phyloP scores from a whole-genome alignment of 164 flowering plant species.

The Saururus chinensis region DNA sequence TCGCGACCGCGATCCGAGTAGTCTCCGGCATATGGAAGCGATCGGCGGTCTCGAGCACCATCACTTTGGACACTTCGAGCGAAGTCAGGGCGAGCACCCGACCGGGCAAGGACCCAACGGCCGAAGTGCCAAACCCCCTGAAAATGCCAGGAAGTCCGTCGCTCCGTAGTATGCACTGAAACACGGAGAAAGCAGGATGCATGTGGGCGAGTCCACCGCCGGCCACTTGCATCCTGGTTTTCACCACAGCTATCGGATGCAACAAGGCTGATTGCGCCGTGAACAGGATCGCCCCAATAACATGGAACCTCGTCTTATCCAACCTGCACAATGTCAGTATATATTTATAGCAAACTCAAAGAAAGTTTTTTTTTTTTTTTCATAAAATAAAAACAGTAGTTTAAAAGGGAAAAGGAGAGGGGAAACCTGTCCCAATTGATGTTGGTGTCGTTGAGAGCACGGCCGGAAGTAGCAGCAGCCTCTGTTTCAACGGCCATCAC shows the following conservation, averaged over 20 bases:
- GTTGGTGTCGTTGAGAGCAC: slow-evolving; percentile 60
- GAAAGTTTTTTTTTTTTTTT: no score
- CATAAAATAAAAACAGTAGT: no score
- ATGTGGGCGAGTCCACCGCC: slow-evolving; percentile 35
- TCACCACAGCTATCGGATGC: slow-evolving; percentile 69
- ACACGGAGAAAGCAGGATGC: slow-evolving; percentile 40
- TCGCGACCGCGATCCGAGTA: slow-evolving; percentile 58
- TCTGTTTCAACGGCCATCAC: slow-evolving; percentile 48
- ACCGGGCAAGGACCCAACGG: slow-evolving; percentile 72
- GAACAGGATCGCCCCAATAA: slow-evolving; percentile 66
- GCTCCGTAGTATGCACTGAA: slow-evolving; percentile 30
- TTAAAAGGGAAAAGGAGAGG: neutral
- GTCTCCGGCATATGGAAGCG: slow-evolving; percentile 48
- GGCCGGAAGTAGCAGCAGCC: slow-evolving; percentile 26
- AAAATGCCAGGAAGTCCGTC: slow-evolving; percentile 70
- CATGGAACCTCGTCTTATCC: slow-evolving; percentile 78
- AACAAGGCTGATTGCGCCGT: slow-evolving; percentile 50
- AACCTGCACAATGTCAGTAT: slow-evolving; percentile 33
- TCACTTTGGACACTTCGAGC: slow-evolving; percentile 62
- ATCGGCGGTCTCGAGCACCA: slow-evolving; percentile 42
- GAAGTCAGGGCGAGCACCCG: slow-evolving; percentile 57
- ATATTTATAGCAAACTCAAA: no score
- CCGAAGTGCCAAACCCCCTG: slow-evolving; percentile 76
- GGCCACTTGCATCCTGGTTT: slow-evolving; percentile 80
- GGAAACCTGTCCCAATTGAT: slow-evolving; percentile 69